Percentiles rank a stretch among this genome's conserved stretches.
phyloP scores from a whole-genome alignment of 768 basidiomycete genomes.

The Crassisporium funariophilum region DNA sequence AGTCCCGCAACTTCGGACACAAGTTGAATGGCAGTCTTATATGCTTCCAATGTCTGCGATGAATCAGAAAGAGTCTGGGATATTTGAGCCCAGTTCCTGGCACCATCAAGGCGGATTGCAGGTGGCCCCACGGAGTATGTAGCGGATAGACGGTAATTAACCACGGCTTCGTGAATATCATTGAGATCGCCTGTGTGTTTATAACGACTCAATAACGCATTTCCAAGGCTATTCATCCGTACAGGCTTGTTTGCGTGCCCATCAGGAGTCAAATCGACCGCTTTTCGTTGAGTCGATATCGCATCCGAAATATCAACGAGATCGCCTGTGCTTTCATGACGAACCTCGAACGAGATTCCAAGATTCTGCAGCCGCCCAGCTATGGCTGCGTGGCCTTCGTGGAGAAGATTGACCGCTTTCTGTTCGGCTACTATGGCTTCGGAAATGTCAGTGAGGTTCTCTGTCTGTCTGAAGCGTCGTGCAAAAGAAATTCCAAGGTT shows the following conservation, averaged over 20 bases:
- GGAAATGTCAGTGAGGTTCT: slow-evolving; percentile 12
- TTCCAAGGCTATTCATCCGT: slow-evolving; percentile 19
- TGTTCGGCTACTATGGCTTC: slow-evolving; percentile 6
- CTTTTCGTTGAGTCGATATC: slow-evolving; percentile 14
- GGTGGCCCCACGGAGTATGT: background rate
- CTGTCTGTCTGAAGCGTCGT: slow-evolving; percentile 5
- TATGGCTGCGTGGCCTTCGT: background rate
- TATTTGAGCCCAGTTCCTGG: slow-evolving; percentile 3
- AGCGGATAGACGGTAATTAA: slow-evolving; percentile 1
- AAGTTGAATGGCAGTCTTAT: slow-evolving; percentile 14
- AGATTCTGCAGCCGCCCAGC: background rate
- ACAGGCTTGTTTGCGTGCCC: slow-evolving; percentile 18
- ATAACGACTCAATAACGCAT: slow-evolving; percentile 19
- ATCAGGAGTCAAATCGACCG: slow-evolving; percentile 22
- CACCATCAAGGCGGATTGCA: slow-evolving; percentile 5
- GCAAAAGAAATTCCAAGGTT: slow-evolving; percentile 1
- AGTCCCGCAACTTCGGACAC: slow-evolving; percentile 18
- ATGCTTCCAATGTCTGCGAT: slow-evolving; percentile 12
- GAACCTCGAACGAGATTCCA: background rate
- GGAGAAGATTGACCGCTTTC: slow-evolving; percentile 1
- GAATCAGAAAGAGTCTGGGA: background rate
- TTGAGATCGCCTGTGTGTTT: slow-evolving; percentile 15
- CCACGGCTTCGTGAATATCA: slow-evolving; percentile 15
- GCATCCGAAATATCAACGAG: slow-evolving; percentile 24
- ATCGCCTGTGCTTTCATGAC: slow-evolving; percentile 11